phyloP scores from a whole-genome alignment of 1,284 basidiomycete species.

The Puccinia polysora region DNA sequence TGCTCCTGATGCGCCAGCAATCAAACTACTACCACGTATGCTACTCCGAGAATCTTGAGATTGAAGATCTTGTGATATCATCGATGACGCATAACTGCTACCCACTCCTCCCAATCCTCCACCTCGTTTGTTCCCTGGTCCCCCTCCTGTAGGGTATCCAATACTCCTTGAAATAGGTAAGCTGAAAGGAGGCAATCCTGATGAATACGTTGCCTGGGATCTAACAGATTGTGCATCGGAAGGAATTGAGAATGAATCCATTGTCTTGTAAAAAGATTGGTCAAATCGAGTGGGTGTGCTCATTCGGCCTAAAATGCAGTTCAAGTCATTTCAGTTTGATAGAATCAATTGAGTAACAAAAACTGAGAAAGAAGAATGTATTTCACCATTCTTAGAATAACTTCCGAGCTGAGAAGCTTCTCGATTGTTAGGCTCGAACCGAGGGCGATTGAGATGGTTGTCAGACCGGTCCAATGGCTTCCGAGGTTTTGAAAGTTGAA shows the following conservation, averaged over 20 bases:
- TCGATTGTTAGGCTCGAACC: conserved; percentile 49
- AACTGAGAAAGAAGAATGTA: neutral
- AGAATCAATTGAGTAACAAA: neutral
- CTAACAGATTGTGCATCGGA: conserved; percentile 88
- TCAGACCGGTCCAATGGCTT: conserved; percentile 58
- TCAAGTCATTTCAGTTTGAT: conserved; percentile 3
- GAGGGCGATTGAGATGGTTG: conserved; percentile 19
- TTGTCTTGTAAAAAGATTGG: conserved; percentile 86
- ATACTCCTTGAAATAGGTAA: conserved; percentile 62
- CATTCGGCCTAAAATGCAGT: conserved; percentile 56
- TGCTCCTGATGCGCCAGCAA: too few species aligned
- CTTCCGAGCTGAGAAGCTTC: conserved; percentile 44
- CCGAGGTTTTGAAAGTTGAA: conserved; percentile 94
- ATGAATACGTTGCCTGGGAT: conserved; percentile 87
- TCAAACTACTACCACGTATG: too few species aligned
- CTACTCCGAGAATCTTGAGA: conserved; percentile 57
- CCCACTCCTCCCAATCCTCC: conserved; percentile 65
- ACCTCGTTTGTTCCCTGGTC: conserved; percentile 59
- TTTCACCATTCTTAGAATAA: conserved; percentile 25
- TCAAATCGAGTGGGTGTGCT: conserved; percentile 88
- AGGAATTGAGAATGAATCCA: conserved; percentile 91
- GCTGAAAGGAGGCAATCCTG: conserved; percentile 77
- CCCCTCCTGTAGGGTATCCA: conserved; percentile 54
- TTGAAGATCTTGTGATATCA: conserved; percentile 75
- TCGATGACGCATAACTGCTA: conserved; percentile 79